phyloP scores from a whole-genome alignment of 306 rosid genomes.

The Corylus americana region DNA sequence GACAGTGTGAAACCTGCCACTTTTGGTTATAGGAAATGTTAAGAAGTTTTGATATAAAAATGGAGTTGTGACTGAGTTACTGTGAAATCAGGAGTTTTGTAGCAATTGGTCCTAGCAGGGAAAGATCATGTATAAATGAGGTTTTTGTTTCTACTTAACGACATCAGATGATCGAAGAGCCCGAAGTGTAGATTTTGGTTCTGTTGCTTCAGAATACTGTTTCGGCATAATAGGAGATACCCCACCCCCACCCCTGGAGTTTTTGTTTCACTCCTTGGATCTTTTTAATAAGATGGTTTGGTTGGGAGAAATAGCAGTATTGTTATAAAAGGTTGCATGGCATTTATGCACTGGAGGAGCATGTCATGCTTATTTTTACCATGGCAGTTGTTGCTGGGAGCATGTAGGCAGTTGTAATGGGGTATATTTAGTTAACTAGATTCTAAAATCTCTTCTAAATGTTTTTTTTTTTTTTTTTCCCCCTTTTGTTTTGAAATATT shows the following conservation, averaged over 20 bases:
- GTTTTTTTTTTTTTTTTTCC: not conserved
- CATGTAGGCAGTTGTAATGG: constrained; percentile 35
- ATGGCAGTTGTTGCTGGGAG: constrained; percentile 39
- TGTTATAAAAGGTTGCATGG: constrained; percentile 27
- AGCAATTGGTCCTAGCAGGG: constrained; percentile 39
- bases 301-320: constrained; percentile 29
- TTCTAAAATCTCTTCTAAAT: constrained; percentile 30
- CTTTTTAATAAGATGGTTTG: constrained; percentile 52
- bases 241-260: constrained; percentile 29
- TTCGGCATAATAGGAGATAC: constrained; percentile 29
- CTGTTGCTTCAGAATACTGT: constrained; percentile 7
- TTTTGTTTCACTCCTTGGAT: constrained; percentile 41
- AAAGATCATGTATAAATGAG: constrained; percentile 39
- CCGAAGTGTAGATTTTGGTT: constrained; percentile 36
- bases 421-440: constrained; percentile 35
- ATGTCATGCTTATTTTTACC: constrained; percentile 23
- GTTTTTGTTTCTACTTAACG: constrained; percentile 33
- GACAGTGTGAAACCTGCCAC: constrained; percentile 36
- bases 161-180: constrained; percentile 37
- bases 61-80: constrained; percentile 39
- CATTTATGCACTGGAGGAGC: constrained; percentile 33
- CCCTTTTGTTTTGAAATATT: not conserved
- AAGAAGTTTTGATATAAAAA: constrained; percentile 39
- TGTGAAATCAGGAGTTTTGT: constrained; percentile 45
- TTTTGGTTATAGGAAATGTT: constrained; percentile 31